Evolutionary conservation across 495 filamentous ascomycete genomes (phyloP).

Genomic region (Xylaria telfairii): DNA sequence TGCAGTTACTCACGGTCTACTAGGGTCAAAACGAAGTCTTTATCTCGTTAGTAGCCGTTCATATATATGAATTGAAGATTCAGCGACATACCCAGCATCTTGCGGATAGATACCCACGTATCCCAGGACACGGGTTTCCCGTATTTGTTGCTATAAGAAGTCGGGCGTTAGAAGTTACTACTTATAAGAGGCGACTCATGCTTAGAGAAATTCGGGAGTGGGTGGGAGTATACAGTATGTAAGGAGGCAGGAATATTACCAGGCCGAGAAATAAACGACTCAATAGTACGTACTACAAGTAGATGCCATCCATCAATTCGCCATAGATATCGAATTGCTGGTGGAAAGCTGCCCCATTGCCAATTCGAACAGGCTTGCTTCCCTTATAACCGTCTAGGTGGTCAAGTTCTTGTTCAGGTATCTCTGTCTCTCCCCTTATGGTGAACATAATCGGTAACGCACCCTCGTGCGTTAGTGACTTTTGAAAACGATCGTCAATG

Average conservation of each 20-base stretch:
- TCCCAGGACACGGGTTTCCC: slow-evolving; percentile 77
- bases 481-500: slow-evolving; percentile 69
- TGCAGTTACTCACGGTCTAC: slow-evolving; percentile 42
- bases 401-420: slow-evolving; percentile 67
- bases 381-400: slow-evolving; percentile 73
- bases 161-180: background rate
- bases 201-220: background rate
- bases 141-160: slow-evolving; percentile 63
- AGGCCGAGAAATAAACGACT: background rate
- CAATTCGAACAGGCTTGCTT: slow-evolving; percentile 73
- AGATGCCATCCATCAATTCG: slow-evolving; percentile 76
- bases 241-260: background rate
- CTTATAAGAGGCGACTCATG: background rate
- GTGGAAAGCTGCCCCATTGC: slow-evolving; percentile 76
- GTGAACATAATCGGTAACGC: slow-evolving; percentile 80
- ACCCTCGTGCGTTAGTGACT: slow-evolving; percentile 51
- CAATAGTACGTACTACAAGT: slow-evolving; percentile 57
- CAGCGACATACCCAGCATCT: slow-evolving; percentile 55
- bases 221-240: background rate
- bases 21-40: slow-evolving; percentile 61
- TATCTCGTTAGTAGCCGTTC: slow-evolving; percentile 8
- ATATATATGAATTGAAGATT: background rate
- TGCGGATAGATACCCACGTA: slow-evolving; percentile 66
- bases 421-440: slow-evolving; percentile 72
- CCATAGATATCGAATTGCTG: slow-evolving; percentile 79